phyloP scores from a whole-genome alignment of 345 rosid species.

The Pistacia atlantica region DNA sequence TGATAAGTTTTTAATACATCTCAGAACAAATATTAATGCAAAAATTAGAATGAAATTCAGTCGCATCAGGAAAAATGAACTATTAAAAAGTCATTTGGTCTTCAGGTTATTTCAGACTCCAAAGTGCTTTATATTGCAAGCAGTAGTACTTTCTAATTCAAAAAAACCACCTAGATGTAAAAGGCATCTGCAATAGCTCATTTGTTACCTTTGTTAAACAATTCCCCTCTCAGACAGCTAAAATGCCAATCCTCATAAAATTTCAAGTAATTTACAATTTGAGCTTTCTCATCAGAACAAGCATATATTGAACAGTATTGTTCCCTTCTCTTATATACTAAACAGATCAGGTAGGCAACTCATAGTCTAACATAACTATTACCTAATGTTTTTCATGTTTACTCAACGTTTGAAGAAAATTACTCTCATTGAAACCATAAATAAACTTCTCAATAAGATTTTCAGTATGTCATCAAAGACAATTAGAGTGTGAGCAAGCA shows the following conservation, averaged over 20 bases:
- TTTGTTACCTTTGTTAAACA: background rate
- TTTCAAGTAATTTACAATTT: background rate
- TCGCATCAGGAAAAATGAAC: background rate
- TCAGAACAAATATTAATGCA: background rate
- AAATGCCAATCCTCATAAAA: background rate
- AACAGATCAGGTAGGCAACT: background rate
- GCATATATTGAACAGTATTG: background rate
- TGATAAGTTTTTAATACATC: slow-evolving; percentile 37
- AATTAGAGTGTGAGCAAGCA: background rate
- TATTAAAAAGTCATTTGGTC: background rate
- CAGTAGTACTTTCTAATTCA: background rate
- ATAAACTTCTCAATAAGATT: background rate
- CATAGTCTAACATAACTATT: background rate
- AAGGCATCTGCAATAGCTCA: background rate
- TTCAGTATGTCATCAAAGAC: background rate
- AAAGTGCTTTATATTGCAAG: background rate
- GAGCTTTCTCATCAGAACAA: background rate
- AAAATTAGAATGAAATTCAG: background rate
- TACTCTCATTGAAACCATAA: background rate
- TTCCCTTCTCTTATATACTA: background rate
- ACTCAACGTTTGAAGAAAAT: background rate
- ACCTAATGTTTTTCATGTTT: background rate
- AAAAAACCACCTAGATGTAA: background rate
- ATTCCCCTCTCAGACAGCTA: background rate
- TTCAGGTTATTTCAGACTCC: background rate